Evolutionary conservation across 441 rosid species (phyloP).

Genomic region (Adansonia grandidieri): DNA sequence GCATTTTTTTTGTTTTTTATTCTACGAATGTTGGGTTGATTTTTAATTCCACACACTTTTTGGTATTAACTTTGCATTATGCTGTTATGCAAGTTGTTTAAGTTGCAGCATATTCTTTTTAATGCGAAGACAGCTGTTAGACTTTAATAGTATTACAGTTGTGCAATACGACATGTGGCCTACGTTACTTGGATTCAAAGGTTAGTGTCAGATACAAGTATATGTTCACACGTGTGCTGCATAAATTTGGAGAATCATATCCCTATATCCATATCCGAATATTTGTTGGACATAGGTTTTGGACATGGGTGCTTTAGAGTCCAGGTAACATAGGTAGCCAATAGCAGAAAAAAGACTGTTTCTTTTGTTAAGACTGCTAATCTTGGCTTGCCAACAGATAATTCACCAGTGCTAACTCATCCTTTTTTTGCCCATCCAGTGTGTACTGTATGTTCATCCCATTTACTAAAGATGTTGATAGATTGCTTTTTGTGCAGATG

Average conservation of each 20-base stretch:
- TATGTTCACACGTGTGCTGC: too few species aligned
- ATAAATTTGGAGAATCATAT: too few species aligned
- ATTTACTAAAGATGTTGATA: constrained; percentile 19
- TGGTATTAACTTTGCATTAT: not conserved
- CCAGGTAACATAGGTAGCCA: not conserved
- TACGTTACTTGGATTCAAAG: not conserved
- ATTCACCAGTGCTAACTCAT: not conserved
- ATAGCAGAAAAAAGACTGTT: not conserved
- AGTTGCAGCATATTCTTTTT: not conserved
- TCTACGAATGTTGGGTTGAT: not conserved
- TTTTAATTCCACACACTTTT: not conserved
- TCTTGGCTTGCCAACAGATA: not conserved
- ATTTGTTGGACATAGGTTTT: too few species aligned
- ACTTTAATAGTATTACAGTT: not conserved
- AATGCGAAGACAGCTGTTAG: not conserved
- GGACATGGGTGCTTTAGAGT: too few species aligned
- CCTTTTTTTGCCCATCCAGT: not conserved
- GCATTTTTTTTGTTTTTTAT: not conserved
- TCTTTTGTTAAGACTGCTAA: not conserved
- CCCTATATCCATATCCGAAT: too few species aligned
- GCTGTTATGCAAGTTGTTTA: not conserved
- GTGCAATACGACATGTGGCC: not conserved
- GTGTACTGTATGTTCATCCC: not conserved
- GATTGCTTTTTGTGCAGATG: constrained; percentile 52
- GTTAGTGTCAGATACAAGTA: too few species aligned